These are phyloP conservation scores for Solanum hybrid DNA, from an alignment of 305 asterid species.

Conservation along the genomic window DNA sequence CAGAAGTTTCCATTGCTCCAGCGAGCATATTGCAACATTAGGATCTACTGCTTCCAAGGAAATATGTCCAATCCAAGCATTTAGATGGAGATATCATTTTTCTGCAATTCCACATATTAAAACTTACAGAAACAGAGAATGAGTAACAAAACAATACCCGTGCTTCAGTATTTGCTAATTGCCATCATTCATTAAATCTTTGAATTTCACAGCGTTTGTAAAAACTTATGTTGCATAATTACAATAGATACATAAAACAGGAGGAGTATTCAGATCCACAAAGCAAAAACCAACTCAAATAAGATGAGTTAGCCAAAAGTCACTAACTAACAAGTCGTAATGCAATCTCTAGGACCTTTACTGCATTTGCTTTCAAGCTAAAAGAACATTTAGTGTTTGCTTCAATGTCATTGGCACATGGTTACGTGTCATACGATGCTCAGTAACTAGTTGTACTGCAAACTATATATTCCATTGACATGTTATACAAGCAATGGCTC, in stretches of 20 bases:
- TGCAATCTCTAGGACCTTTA: not conserved
- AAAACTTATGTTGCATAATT: not conserved
- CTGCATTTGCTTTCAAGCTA: too few species aligned
- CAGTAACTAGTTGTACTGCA: not conserved
- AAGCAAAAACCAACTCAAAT: not conserved
- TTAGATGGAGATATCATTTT: not conserved
- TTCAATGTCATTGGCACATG: not conserved
- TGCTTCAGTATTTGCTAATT: not conserved
- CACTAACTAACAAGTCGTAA: not conserved
- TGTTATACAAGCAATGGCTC: not conserved
- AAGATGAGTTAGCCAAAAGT: not conserved
- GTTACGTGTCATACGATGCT: not conserved
- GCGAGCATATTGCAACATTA: not conserved
- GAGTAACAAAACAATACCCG: not conserved
- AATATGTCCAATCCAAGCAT: not conserved
- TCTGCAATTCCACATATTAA: not conserved
- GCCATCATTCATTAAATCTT: not conserved
- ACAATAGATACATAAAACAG: not conserved
- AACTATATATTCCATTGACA: not conserved
- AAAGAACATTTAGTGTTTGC: not conserved
- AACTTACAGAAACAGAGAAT: not conserved
- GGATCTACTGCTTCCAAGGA: not conserved
- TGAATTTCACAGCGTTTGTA: not conserved
- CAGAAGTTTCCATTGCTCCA: not conserved
- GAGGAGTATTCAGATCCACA: not conserved